Evolutionary conservation across 1,284 basidiomycete species (phyloP), one percentile per base, ranked within the genome.

Genomic region (Ustilago bromivora): DNA sequence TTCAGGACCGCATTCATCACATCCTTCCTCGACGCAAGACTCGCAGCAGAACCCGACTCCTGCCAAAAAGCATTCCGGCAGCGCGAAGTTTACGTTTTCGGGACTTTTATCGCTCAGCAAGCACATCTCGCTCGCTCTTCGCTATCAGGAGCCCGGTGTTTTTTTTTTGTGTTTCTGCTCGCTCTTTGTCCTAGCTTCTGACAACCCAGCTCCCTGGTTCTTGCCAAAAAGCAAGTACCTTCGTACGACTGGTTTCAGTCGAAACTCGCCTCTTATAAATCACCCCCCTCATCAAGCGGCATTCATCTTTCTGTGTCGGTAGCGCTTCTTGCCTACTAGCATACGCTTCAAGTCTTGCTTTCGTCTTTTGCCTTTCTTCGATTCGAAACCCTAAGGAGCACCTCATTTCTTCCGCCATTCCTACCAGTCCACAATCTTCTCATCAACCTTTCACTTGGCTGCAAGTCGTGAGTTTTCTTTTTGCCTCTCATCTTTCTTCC

Each of bases 261-360:
- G 54, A 53, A n/a, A 35, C 41, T 53, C 34, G 7, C 35, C 41
- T 35, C 58, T 19, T 34, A n/a, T 65, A 73, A 73, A 73, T 73
- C 58, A 73, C 71, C 71, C 66, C 64, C 66, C 40, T 65, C 65
- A 49, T 54, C 12, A 40, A 59, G 71, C 71, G 58, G 71, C 71
- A 73, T 73, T 68, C 71, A 73, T 57, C 61, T 35, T 15, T 32
- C 49, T 51, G 12, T 10, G n/a, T 31, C 51, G n/a, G 19, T 41
- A 64, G 66, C 47, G 55, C 43, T 32, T 36, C 28, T 43, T 19
- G 32, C 43, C 43, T 41, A 34, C 54, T 51, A 57, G 34, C 55
- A 38, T 46, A 15, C 40, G 10, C 41, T 28, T 41, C 58, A n/a
- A 38, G 49, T 34, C 54, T 19, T 49, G 49, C 32, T 53, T 36